phyloP scores from a whole-genome alignment of 805 yeast species.

The Jamesozyma lodderae region DNA sequence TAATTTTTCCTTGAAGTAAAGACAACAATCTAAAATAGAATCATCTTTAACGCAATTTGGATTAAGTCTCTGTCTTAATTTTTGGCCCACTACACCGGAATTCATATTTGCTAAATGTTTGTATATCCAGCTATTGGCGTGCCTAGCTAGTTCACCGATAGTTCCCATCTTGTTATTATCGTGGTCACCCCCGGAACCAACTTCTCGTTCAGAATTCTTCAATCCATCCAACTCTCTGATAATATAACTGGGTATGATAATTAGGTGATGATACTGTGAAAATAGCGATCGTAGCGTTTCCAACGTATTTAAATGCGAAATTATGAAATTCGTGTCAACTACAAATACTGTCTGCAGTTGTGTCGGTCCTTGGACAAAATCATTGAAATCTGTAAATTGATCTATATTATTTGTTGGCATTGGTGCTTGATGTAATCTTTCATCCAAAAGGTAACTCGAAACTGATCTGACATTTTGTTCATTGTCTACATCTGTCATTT shows the following conservation, averaged over 20 bases:
- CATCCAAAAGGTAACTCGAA: slow-evolving; percentile 33
- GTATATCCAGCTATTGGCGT: slow-evolving; percentile 75
- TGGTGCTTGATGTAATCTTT: slow-evolving; percentile 12
- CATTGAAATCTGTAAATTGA: neutral
- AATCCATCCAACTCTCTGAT: slow-evolving; percentile 77
- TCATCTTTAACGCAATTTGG: slow-evolving; percentile 52
- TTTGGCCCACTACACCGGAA: slow-evolving; percentile 56
- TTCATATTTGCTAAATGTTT: slow-evolving; percentile 43
- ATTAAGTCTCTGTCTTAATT: slow-evolving; percentile 43
- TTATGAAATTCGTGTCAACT: slow-evolving; percentile 74
- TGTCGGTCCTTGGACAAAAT: neutral
- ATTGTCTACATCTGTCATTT: slow-evolving; percentile 43
- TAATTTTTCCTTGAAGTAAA: slow-evolving; percentile 42
- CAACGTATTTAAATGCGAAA: slow-evolving; percentile 56
- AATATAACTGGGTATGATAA: slow-evolving; percentile 65
- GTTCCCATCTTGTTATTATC: neutral
- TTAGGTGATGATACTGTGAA: slow-evolving; percentile 34
- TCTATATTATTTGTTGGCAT: neutral
- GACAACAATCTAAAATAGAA: slow-evolving; percentile 76
- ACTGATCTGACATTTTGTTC: slow-evolving; percentile 36
- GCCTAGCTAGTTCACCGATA: slow-evolving; percentile 41
- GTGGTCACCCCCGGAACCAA: slow-evolving; percentile 1
- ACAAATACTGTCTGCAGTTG: slow-evolving; percentile 38
- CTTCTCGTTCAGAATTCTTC: slow-evolving; percentile 36
- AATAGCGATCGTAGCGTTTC: slow-evolving; percentile 41